Evolutionary conservation across 345 rosid species (phyloP).

Genomic region (Streptanthus diversifolius): DNA sequence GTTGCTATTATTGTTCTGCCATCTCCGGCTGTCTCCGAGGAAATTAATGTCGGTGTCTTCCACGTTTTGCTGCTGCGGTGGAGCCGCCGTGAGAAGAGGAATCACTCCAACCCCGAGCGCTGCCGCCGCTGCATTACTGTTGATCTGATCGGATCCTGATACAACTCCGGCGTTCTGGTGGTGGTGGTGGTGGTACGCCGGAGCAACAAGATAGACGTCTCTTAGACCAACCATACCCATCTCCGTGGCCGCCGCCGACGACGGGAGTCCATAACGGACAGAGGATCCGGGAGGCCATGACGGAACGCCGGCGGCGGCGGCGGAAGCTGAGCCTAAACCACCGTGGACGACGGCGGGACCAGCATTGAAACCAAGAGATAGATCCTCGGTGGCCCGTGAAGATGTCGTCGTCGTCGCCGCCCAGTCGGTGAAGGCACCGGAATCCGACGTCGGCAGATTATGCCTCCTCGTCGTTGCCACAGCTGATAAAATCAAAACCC

Average conservation of each 20-base stretch:
- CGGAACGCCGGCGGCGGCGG: constrained; percentile 39
- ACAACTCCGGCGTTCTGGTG: constrained; percentile 37
- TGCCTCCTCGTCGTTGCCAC: constrained; percentile 99
- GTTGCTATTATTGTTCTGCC: constrained; percentile 59
- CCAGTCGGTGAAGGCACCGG: constrained; percentile 97
- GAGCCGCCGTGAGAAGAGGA: constrained; percentile 59
- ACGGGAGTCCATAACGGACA: constrained; percentile 53
- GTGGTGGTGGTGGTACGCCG: constrained; percentile 55
- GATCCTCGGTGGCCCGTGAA: constrained; percentile 73
- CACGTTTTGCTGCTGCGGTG: constrained; percentile 42
- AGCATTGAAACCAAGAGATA: constrained; percentile 96
- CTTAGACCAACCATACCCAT: constrained; percentile 84
- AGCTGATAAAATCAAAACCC: constrained; percentile 40
- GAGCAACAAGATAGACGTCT: constrained; percentile 76
- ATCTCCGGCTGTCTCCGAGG: constrained; percentile 46
- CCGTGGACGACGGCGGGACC: constrained; percentile 48
- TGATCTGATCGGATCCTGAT: constrained; percentile 35
- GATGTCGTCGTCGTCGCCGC: constrained; percentile 53
- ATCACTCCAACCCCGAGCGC: constrained; percentile 77
- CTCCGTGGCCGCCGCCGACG: constrained; percentile 41
- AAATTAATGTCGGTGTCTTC: constrained; percentile 46
- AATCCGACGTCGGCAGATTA: constrained; percentile 56
- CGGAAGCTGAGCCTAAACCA: constrained; percentile 32
- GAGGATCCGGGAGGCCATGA: constrained; percentile 52
- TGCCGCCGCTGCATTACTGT: constrained; percentile 50